These are phyloP conservation scores for Pichia sp. DNA, from an alignment of 1,139 yeast species.

Conservation along the genomic window DNA sequence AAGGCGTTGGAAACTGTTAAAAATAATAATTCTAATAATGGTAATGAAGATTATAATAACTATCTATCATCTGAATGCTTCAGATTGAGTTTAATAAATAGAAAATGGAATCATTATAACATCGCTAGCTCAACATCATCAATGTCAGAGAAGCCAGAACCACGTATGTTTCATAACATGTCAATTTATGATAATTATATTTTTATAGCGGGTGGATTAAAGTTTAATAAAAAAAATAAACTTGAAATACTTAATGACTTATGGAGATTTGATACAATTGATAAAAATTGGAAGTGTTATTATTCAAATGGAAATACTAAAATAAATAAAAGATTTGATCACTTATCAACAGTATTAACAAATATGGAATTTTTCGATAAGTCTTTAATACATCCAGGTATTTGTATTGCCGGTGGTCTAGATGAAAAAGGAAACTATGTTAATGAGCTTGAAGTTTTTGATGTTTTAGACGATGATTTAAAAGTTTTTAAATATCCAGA, in stretches of 20 bases:
- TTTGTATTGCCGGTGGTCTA: slow-evolving; percentile 58
- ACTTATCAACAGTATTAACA: slow-evolving; percentile 42
- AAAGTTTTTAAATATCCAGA: slow-evolving; percentile 25
- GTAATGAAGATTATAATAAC: slow-evolving; percentile 16
- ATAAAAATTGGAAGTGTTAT: slow-evolving; percentile 46
- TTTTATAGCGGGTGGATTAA: slow-evolving; percentile 60
- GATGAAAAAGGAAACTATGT: slow-evolving; percentile 38
- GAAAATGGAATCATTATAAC: slow-evolving; percentile 41
- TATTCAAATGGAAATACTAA: slow-evolving; percentile 30
- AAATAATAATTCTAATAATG: neutral
- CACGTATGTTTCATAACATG: slow-evolving; percentile 57
- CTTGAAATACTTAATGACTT: slow-evolving; percentile 53
- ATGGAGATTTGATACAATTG: slow-evolving; percentile 56
- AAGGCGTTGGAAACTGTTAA: slow-evolving; percentile 13
- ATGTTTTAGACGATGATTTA: slow-evolving; percentile 43
- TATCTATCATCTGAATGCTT: slow-evolving; percentile 39
- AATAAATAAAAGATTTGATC: slow-evolving; percentile 41
- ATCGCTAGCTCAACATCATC: slow-evolving; percentile 22
- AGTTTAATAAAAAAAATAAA: slow-evolving; percentile 26
- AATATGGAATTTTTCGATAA: slow-evolving; percentile 39
- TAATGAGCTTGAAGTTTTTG: slow-evolving; percentile 45
- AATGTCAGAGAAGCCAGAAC: slow-evolving; percentile 32
- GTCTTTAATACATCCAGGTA: slow-evolving; percentile 42
- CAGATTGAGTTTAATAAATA: slow-evolving; percentile 48
- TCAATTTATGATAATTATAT: slow-evolving; percentile 43